Conservation (phyloP, 306 rosid species). For the Medicago arabica region DNA sequence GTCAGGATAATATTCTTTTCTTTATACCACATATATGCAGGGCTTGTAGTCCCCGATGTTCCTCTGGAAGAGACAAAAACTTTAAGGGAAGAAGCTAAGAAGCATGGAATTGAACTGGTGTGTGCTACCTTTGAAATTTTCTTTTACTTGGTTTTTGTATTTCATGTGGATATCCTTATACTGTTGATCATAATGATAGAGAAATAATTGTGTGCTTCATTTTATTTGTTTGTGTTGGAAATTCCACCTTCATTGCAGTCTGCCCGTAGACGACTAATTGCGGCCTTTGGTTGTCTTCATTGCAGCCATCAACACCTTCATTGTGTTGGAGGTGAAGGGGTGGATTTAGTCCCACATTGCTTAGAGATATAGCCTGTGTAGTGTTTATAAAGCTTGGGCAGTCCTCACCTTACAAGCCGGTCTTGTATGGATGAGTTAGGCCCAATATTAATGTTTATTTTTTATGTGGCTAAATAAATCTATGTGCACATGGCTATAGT, state of each 20-base stretch:
- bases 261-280: too few species aligned
- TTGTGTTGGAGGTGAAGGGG: too few species aligned
- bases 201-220: neutral
- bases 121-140: constrained; percentile 44
- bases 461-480: neutral
- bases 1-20: constrained; percentile 10
- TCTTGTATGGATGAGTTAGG: too few species aligned
- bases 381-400: too few species aligned
- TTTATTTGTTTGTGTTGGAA: neutral
- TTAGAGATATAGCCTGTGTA: too few species aligned
- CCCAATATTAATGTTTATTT: neutral
- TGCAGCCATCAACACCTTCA: too few species aligned
- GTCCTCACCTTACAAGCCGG: too few species aligned
- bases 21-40: constrained; percentile 46
- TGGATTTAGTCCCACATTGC: too few species aligned
- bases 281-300: too few species aligned
- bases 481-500: neutral
- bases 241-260: too few species aligned
- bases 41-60: constrained; percentile 97
- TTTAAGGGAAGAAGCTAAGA: constrained; percentile 80
- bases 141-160: constrained; percentile 18
- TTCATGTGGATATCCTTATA: constrained; percentile 30
- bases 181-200: neutral
- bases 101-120: constrained; percentile 85
- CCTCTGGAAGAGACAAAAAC: constrained; percentile 83